Evolutionary conservation across 2,329 filamentous ascomycete genomes (phyloP).

Genomic region (Pestalotiopsis fici): DNA sequence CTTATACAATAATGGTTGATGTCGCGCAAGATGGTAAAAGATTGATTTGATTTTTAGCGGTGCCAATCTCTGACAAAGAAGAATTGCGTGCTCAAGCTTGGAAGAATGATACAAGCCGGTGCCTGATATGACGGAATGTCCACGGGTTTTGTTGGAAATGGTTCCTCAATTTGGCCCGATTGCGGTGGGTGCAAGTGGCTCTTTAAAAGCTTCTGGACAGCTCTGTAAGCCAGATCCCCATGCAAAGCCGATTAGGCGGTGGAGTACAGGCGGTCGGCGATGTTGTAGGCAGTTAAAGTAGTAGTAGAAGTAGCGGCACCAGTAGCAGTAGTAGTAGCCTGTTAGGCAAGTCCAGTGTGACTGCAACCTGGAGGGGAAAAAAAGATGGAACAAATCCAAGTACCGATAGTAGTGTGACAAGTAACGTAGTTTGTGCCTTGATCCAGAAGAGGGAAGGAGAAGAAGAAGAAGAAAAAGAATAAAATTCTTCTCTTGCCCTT

Average conservation of each 20-base stretch:
- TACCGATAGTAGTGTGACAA: neutral
- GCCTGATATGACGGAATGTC: conserved; percentile 6
- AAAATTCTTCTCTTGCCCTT: neutral
- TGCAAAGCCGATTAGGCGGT: neutral
- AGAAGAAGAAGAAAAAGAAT: neutral
- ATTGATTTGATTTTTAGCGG: neutral
- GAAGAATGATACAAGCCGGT: conserved; percentile 1
- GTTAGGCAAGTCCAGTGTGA: neutral
- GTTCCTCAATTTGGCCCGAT: conserved; percentile 8
- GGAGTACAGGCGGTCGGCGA: neutral
- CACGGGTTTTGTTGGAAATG: neutral
- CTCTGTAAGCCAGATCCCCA: neutral
- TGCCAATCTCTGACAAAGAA: neutral
- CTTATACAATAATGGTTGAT: neutral
- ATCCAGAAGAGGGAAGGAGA: neutral
- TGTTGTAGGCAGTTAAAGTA: neutral
- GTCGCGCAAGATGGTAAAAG: neutral
- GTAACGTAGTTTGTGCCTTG: neutral
- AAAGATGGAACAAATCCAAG: neutral
- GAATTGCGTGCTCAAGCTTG: conserved; percentile 5
- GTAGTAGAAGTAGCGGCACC: neutral
- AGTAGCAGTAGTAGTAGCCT: neutral
- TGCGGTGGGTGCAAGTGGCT: conserved; percentile 8
- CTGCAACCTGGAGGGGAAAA: neutral
- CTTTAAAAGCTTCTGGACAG: conserved; percentile 1